Base-by-base conservation (phyloP, 2,329 filamentous ascomycete species). In the Calonectria crousiana region DNA sequence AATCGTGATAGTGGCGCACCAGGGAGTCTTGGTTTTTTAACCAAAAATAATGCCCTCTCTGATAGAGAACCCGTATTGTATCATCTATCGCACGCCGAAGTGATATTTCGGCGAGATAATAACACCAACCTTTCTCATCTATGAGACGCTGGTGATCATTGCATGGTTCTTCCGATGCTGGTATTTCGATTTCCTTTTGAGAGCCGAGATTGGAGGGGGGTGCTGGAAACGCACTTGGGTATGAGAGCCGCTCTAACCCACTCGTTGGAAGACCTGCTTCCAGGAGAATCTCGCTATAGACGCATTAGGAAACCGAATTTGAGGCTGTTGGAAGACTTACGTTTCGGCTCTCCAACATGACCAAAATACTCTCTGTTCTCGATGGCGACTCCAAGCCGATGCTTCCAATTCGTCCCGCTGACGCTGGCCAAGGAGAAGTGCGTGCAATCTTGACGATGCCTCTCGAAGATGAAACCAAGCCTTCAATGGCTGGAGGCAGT, bases 91-190 rank as follows among this genome's bases (percentile, higher is more conserved):
- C 56, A 20, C 74, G 70, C 4, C 74, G 36, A 20, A 71, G 68
- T 6, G 71, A 71, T 11, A 75, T 73, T 26, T 75, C 74, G 5
- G 74, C 69, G 3, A 75, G 53, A 36, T 75, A 75, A 65, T 73
- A 75, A 26, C 52, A 75, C 74, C 74, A 75, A 4, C 74, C 71
- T 8, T 67, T 67, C 34, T 75, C 74, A 11, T 75, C 74, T n/a
- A 72, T 34, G 8, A 69, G 70, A 3, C 69, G 70, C 26, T 71
- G 74, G 11, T 75, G 38, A 26, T 67, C 69, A 30, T 60, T 64
- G 3, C 38, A 44, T 23, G 41, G 28, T 8, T 44, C 38, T 47
- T 36, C 47, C 18, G 26, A 30, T 10, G 26, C 26, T 4, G 60
- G 32, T 16, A 34, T 23, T 13, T 62, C n/a, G 18, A 53, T 13